Conservation (phyloP, 1,284 basidiomycete genomes). For the Ustilago vetiveriae region DNA sequence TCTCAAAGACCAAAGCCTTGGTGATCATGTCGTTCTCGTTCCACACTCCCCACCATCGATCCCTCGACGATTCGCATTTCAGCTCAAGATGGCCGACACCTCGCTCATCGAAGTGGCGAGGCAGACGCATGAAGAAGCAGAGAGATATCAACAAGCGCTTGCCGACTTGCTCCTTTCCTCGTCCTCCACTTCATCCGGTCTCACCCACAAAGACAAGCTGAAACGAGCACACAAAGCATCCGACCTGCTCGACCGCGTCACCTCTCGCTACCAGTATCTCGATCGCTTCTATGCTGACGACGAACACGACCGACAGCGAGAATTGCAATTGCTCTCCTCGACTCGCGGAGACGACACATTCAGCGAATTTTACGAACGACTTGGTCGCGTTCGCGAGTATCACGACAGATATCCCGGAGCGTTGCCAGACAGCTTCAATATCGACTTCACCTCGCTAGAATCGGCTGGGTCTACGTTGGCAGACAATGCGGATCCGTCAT, state of each 20-base stretch:
- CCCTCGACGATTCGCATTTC: no score
- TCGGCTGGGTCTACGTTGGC: conserved; percentile 3
- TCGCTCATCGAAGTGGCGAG: conserved; percentile 90
- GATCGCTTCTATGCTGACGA: conserved; percentile 68
- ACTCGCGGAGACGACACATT: conserved; percentile 40
- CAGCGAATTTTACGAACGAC: conserved; percentile 82
- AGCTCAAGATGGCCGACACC: conserved; percentile 70
- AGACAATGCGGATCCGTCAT: conserved; percentile 14
- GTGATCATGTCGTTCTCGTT: background rate
- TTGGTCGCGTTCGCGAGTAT: conserved; percentile 93
- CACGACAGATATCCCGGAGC: conserved; percentile 89
- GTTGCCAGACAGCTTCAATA: conserved; percentile 69
- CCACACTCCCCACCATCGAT: background rate
- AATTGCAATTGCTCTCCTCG: conserved; percentile 69
- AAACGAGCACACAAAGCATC: conserved; percentile 87
- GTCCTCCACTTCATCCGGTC: conserved; percentile 47
- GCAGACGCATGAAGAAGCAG: conserved; percentile 92
- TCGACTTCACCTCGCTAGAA: conserved; percentile 63
- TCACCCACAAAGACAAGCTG: conserved; percentile 71
- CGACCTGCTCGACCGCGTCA: conserved; percentile 83
- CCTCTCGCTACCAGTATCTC: conserved; percentile 71
- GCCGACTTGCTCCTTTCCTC: conserved; percentile 69
- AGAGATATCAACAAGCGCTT: conserved; percentile 78
- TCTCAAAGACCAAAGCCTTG: background rate
- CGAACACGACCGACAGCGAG: conserved; percentile 67